These are phyloP conservation scores for Aspergillus avenaceus DNA, from an alignment of 495 filamentous ascomycete species.

Conservation along the genomic window DNA sequence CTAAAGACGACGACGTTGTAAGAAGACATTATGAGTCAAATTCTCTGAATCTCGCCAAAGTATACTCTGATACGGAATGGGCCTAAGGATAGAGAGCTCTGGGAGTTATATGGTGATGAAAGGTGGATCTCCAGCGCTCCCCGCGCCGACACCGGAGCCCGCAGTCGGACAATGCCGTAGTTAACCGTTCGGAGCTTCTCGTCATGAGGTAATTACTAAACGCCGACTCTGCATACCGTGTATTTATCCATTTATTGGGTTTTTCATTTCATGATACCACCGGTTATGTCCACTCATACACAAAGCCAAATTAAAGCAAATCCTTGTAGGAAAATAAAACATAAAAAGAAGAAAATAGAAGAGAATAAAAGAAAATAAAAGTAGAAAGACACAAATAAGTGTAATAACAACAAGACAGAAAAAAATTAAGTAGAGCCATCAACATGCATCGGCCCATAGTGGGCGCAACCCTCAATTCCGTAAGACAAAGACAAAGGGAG, in stretches of 20 bases:
- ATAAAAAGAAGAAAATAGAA: conserved; percentile 1
- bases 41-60: background rate
- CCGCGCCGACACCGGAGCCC: conserved; percentile 28
- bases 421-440: background rate
- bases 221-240: too few relatives aligned
- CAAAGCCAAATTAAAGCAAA: conserved; percentile 27
- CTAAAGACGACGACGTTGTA: conserved; percentile 66
- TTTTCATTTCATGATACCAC: background rate
- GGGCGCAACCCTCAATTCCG: background rate
- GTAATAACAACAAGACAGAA: conserved; percentile 1
- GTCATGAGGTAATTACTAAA: background rate
- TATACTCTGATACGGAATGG: conserved; percentile 12
- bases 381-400: conserved; percentile 10
- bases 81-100: conserved; percentile 11
- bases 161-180: background rate
- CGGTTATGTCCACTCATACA: conserved; percentile 9
- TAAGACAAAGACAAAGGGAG: background rate
- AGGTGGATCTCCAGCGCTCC: conserved; percentile 12
- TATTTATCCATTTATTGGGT: too few relatives aligned
- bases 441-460: background rate
- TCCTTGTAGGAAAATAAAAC: conserved; percentile 11
- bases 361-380: conserved; percentile 3
- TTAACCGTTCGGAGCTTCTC: background rate
- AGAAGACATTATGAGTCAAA: conserved; percentile 37
- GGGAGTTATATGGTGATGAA: conserved; percentile 17